Base-by-base conservation (phyloP, 78 protist genomes). In the Guillardia theta region DNA sequence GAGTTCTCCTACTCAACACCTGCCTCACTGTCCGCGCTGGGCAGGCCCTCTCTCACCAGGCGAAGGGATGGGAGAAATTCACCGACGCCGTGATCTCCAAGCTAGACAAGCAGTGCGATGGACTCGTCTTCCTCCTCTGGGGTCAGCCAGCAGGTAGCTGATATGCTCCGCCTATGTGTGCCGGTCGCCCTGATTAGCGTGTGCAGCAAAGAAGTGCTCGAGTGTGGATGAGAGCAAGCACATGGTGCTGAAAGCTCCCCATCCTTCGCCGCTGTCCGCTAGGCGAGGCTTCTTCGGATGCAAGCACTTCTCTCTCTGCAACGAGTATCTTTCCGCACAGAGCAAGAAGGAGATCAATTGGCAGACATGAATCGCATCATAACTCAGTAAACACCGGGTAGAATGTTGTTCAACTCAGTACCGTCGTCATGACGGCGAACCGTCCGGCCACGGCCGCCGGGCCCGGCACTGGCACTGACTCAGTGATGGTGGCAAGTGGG, bases 201-300 rank as follows among this genome's bases (percentile, higher is more conserved):
- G n/a, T n/a, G n/a, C n/a, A n/a, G n/a, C n/a, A n/a, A n/a, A n/a
- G n/a, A n/a, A n/a, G n/a, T n/a, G n/a, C n/a, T n/a, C n/a, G n/a
- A n/a, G n/a, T 21, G 83, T 70, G 4, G 83, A 70, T 43, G 36
- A 70, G 41, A 4, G 6, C 3, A 0, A 24, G 87, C 94, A 92
- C 46, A 1, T 0, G 18, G 70, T 93, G 8, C 90, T 93, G n/a
- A 93, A 9, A 4, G 80, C 78, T 33, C 43, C 48, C 22, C 94
- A 93, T 30, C 94, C 94, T 19, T 62, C 87, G 27, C 94, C 94
- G 45, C 64, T 93, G 45, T 93, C 94, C 0, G 87, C 50, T 3
- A 30, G 12, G 44, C 12, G 22, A n/a, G 62, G 87, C 88, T 93
- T 93, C 70, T 64, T 93, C 10, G 94, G 94, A 0, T 93, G 87